Percentiles rank a stretch among this genome's conserved stretches.
These are phyloP conservation scores for Cercospora zeina DNA, from an alignment of 2,329 filamentous ascomycete genomes.

Conservation along the genomic window DNA sequence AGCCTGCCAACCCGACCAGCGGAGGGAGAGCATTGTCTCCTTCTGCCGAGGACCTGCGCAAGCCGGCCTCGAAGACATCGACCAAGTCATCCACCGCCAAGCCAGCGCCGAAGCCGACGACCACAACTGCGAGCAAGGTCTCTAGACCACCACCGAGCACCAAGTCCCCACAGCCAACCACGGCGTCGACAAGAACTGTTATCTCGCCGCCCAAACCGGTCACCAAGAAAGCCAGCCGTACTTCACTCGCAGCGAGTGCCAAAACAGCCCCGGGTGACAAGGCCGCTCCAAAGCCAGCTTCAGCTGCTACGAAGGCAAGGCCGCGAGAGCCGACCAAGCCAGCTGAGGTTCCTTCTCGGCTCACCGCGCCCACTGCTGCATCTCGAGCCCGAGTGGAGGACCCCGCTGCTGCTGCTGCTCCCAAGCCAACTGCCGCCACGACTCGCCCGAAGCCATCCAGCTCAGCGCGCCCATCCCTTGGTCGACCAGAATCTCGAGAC, in stretches of 20 bases:
- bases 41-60: conserved; percentile 38
- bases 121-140: conserved; percentile 25
- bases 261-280: conserved; percentile 31
- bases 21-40: conserved; percentile 43
- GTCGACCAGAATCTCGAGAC: conserved; percentile 51
- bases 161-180: conserved; percentile 18
- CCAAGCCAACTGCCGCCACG: conserved; percentile 36
- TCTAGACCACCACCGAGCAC: conserved; percentile 19
- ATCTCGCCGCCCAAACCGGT: conserved; percentile 15
- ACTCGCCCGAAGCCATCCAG: conserved; percentile 37
- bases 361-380: conserved; percentile 69
- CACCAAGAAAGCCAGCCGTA: conserved; percentile 38
- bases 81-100: conserved; percentile 26
- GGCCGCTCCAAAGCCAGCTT: conserved; percentile 24
- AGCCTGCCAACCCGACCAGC: conserved; percentile 45
- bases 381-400: conserved; percentile 63
- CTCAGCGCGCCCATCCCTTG: conserved; percentile 41
- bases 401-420: conserved; percentile 26
- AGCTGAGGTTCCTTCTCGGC: conserved; percentile 63
- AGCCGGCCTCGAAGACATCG: conserved; percentile 23
- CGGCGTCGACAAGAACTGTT: conserved; percentile 21
- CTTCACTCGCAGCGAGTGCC: conserved; percentile 39
- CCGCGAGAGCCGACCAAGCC: conserved; percentile 69
- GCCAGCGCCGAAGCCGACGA: conserved; percentile 21
- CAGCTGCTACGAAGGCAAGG: conserved; percentile 43